phyloP scores from a whole-genome alignment of 73 alveolate genomes.

The Blepharisma stoltei region DNA sequence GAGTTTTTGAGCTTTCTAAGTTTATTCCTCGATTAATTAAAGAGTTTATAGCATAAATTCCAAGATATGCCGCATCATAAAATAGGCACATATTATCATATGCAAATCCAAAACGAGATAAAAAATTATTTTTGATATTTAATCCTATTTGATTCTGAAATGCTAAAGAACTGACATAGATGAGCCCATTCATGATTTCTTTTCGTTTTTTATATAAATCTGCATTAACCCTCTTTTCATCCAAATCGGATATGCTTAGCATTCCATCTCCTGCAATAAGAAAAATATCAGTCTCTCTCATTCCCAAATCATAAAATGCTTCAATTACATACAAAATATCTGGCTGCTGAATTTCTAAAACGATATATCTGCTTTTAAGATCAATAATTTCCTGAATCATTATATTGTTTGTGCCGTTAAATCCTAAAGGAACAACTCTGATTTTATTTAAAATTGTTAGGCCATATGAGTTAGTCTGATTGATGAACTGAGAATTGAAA shows the following conservation, averaged over 20 bases:
- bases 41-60: not conserved
- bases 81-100: not conserved
- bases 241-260: too few species aligned
- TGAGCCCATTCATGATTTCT: slow-evolving; percentile 9
- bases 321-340: not conserved
- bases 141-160: not conserved
- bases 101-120: not conserved
- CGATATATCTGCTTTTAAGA: too few species aligned
- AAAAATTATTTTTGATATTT: not conserved
- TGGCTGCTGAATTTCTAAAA: too few species aligned
- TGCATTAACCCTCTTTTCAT: too few species aligned
- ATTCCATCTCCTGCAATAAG: not conserved
- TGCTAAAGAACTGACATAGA: not conserved
- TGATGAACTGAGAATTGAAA: too few species aligned
- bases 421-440: too few species aligned
- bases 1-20: not conserved
- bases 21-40: not conserved
- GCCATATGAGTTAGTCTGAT: too few species aligned
- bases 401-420: too few species aligned
- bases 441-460: too few species aligned
- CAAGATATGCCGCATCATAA: not conserved
- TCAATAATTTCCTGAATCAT: too few species aligned
- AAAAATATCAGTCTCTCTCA: not conserved
- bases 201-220: not conserved
- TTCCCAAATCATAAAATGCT: slow-evolving; percentile 12